These are phyloP conservation scores for Inga oerstediana DNA, from an alignment of 306 rosid species.

Conservation along the genomic window DNA sequence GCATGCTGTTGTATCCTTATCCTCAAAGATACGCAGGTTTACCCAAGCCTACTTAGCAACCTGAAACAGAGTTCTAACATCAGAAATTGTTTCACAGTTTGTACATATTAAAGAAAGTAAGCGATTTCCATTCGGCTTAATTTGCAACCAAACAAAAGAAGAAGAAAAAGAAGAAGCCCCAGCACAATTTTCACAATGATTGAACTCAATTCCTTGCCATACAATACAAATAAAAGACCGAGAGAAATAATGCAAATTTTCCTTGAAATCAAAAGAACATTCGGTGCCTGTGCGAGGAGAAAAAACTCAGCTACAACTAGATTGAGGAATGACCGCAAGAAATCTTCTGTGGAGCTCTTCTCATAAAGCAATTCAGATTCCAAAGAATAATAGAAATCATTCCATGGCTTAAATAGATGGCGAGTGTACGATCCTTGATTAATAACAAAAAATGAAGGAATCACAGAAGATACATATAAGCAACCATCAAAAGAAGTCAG, in stretches of 20 bases:
- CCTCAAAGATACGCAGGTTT: conserved; percentile 42
- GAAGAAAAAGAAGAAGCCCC: neutral
- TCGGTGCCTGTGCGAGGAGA: neutral
- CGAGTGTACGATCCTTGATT: neutral
- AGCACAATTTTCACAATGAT: neutral
- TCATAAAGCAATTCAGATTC: neutral
- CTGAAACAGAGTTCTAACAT: conserved; percentile 41
- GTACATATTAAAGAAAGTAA: neutral
- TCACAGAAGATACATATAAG: neutral
- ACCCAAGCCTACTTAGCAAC: conserved; percentile 14
- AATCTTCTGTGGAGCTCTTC: neutral
- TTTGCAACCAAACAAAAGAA: neutral
- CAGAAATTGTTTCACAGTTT: conserved; percentile 28
- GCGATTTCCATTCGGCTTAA: neutral
- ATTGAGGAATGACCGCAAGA: neutral
- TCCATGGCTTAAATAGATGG: neutral
- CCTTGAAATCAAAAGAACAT: neutral
- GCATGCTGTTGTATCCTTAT: conserved; percentile 84
- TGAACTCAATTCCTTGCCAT: neutral
- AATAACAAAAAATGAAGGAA: conserved; percentile 3
- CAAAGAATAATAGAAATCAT: neutral
- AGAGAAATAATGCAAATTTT: neutral
- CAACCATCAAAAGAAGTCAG: neutral
- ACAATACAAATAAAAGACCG: neutral
- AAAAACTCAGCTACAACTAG: neutral